Evolutionary conservation across 306 rosid genomes (phyloP).

Genomic region (Oxytropis ochrocephala): DNA sequence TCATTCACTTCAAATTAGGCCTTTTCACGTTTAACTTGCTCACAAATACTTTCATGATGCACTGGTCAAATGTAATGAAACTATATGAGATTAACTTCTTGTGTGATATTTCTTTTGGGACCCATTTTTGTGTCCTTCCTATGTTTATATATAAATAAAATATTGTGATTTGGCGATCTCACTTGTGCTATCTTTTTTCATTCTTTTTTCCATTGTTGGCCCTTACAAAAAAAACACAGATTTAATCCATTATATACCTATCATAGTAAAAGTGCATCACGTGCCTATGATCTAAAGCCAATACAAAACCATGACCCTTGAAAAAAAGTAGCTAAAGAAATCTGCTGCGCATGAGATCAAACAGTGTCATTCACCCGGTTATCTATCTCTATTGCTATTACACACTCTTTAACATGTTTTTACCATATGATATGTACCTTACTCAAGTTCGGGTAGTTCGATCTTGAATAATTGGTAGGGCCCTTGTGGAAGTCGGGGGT

Average conservation of each 20-base stretch:
- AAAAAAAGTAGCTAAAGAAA: neutral
- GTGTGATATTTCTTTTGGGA: slow-evolving; percentile 12
- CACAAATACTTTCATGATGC: neutral
- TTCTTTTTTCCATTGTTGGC: slow-evolving; percentile 20
- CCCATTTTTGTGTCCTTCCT: slow-evolving; percentile 7
- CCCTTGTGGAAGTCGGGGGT: no score
- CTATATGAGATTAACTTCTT: neutral
- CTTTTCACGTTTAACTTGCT: slow-evolving; percentile 32
- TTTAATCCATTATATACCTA: slow-evolving; percentile 16
- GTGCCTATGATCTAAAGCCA: neutral
- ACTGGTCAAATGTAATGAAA: neutral
- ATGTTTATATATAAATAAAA: neutral
- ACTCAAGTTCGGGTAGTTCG: no score
- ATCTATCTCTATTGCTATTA: no score
- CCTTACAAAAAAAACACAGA: neutral
- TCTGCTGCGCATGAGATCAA: neutral
- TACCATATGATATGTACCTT: no score
- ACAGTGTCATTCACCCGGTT: neutral
- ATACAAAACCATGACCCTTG: neutral
- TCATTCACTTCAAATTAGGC: slow-evolving; percentile 30
- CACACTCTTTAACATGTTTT: no score
- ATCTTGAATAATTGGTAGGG: no score
- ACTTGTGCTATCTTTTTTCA: neutral
- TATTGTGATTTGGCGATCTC: slow-evolving; percentile 6
- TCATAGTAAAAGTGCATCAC: slow-evolving; percentile 2